A percentile compares a stretch with the other conserved stretches of the same genome.
Conservation (phyloP, 306 rosid species). For the Begonia peltatifolia region DNA sequence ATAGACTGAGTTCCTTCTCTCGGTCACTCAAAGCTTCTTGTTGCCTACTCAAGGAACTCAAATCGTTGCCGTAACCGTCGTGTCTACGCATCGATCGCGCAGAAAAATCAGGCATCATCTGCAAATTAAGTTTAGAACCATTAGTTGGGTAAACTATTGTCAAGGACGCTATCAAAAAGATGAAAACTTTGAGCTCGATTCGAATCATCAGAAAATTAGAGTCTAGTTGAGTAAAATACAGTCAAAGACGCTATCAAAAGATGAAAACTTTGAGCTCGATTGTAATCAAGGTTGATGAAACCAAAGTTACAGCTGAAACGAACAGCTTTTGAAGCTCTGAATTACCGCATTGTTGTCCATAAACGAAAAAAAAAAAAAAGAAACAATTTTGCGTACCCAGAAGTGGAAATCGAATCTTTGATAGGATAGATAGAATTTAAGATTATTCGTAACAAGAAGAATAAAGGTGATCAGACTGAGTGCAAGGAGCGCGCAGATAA, state of each 20-base stretch:
- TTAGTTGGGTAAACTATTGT: no score
- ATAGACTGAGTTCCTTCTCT: slow-evolving; percentile 49
- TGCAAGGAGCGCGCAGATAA: slow-evolving; percentile 11
- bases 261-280: no score
- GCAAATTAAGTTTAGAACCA: slow-evolving; percentile 22
- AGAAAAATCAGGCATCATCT: slow-evolving; percentile 64
- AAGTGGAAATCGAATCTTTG: no score
- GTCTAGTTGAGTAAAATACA: not conserved
- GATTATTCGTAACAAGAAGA: not conserved
- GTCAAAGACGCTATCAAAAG: no score
- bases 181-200: slow-evolving; percentile 21
- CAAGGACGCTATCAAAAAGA: slow-evolving; percentile 15
- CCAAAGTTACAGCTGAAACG: no score
- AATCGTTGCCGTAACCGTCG: slow-evolving; percentile 45
- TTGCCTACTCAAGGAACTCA: slow-evolving; percentile 37
- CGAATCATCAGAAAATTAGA: slow-evolving; percentile 46
- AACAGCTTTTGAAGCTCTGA: no score
- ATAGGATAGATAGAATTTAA: slow-evolving; percentile 10
- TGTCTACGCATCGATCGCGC: slow-evolving; percentile 54
- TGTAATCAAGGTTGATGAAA: no score
- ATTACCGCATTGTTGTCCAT: no score
- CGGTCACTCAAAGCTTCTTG: slow-evolving; percentile 36
- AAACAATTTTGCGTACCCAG: no score
- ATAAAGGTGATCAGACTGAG: slow-evolving; percentile 20
- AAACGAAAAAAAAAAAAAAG: no score